phyloP scores from a whole-genome alignment of 202 grass and related monocot species.

The Carex arenaria region DNA sequence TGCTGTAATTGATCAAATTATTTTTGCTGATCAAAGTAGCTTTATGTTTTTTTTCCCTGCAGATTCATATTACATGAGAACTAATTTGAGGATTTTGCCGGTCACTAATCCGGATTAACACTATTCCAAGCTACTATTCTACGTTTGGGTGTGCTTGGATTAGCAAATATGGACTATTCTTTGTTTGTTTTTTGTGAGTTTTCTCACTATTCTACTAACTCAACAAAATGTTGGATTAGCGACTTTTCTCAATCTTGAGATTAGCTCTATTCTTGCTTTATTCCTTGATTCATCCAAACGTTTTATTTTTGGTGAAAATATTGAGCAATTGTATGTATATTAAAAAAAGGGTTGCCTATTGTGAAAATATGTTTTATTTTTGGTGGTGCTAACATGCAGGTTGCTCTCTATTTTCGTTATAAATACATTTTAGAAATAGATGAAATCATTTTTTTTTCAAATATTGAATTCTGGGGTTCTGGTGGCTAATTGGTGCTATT shows the following conservation, averaged over 20 bases:
- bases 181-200: too few species aligned
- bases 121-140: too few species aligned
- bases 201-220: too few species aligned
- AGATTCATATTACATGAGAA: neutral
- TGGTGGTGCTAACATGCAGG: neutral
- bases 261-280: too few species aligned
- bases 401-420: neutral
- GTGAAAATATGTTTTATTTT: neutral
- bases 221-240: too few species aligned
- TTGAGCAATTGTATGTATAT: neutral
- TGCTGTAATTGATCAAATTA: neutral
- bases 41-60: neutral
- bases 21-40: neutral
- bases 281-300: too few species aligned
- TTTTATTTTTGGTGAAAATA: too few species aligned
- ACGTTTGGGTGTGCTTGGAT: too few species aligned
- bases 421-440: neutral
- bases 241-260: too few species aligned
- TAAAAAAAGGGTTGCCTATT: neutral
- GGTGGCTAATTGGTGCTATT: neutral
- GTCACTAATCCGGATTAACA: too few species aligned
- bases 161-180: too few species aligned
- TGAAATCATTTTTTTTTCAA: neutral
- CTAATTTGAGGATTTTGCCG: neutral
- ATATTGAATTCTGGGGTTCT: neutral